These are phyloP conservation scores for Exophiala calicioides DNA, from an alignment of 2,329 filamentous ascomycete genomes.

Conservation along the genomic window DNA sequence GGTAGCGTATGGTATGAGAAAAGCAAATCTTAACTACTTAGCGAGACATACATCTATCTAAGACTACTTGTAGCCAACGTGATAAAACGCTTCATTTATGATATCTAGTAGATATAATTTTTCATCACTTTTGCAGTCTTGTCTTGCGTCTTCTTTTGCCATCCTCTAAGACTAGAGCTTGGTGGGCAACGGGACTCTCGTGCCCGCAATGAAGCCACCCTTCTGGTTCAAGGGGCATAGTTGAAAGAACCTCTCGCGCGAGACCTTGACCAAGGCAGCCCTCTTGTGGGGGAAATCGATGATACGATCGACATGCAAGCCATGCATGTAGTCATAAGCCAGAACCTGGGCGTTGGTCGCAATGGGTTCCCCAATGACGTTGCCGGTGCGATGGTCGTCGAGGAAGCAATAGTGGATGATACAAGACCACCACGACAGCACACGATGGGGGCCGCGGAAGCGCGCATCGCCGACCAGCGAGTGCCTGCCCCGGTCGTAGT, in stretches of 20 bases:
- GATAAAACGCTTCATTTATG: no score
- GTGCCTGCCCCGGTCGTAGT: constrained; percentile 62
- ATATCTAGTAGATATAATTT: no score
- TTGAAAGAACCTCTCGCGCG: constrained; percentile 70
- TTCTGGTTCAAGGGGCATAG: constrained; percentile 40
- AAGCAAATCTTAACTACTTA: no score
- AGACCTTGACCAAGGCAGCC: constrained; percentile 62
- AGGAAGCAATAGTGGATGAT: constrained; percentile 62
- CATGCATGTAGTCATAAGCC: constrained; percentile 73
- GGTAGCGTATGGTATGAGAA: no score
- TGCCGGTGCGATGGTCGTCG: constrained; percentile 58
- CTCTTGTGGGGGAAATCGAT: constrained; percentile 73
- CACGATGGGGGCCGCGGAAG: constrained; percentile 57
- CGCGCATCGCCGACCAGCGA: constrained; percentile 59
- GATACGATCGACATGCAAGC: constrained; percentile 70
- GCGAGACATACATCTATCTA: no score
- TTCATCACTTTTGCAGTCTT: no score
- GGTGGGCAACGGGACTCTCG: no score
- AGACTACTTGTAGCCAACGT: no score
- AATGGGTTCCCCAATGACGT: constrained; percentile 66
- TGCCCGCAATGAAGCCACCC: no score
- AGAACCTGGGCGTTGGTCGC: constrained; percentile 69
- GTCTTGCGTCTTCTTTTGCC: no score
- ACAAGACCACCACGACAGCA: constrained; percentile 60
- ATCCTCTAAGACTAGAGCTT: no score